These are phyloP conservation scores for Wickerhamomyces rabaulensis DNA, from an alignment of 805 yeast genomes.

Conservation along the genomic window DNA sequence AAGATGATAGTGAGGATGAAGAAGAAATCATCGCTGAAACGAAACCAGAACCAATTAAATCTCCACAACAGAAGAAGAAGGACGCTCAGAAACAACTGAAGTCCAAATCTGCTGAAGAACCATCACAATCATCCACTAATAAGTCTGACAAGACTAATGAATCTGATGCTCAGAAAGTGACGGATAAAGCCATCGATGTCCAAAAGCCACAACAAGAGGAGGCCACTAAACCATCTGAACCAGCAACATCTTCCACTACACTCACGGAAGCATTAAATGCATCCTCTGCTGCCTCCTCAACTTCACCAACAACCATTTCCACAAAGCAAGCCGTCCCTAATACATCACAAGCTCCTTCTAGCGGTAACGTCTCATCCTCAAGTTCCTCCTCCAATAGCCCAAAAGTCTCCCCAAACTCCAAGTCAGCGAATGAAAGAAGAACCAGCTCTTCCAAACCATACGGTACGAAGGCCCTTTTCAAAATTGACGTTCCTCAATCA, in stretches of 20 bases:
- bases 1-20: background rate
- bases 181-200: background rate
- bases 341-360: background rate
- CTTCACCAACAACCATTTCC: background rate
- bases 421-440: background rate
- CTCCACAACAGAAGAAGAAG: background rate
- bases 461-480: background rate
- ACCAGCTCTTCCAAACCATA: background rate
- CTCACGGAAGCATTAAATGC: background rate
- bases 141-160: background rate
- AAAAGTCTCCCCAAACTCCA: background rate
- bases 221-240: background rate
- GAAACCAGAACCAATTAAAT: background rate
- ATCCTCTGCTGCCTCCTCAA: background rate
- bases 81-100: background rate
- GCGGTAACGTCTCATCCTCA: background rate
- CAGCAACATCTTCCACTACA: background rate
- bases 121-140: background rate
- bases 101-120: background rate
- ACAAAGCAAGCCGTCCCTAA: background rate
- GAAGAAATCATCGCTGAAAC: background rate
- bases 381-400: background rate
- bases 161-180: background rate
- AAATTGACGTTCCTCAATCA: background rate
- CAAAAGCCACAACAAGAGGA: background rate